A percentile compares a stretch with the other conserved stretches of the same genome.
Conservation (phyloP, 495 filamentous ascomycete genomes). For the Annulohypoxylon bovei region DNA sequence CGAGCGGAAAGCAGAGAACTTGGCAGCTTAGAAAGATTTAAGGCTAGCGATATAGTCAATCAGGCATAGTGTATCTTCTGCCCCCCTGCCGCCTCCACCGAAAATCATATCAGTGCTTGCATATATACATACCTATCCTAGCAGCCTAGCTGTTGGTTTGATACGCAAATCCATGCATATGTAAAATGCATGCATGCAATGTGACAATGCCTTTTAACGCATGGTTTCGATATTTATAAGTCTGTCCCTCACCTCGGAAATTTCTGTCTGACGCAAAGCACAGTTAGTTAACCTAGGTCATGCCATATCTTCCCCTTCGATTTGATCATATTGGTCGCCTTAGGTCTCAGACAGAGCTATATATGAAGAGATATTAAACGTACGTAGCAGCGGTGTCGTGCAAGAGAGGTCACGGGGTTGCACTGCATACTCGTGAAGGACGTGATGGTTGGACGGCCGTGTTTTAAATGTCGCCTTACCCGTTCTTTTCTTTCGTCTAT, state of each 20-base stretch:
- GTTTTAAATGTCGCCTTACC: conserved; percentile 25
- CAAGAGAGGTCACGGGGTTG: conserved; percentile 19
- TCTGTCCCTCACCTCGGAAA: conserved; percentile 14
- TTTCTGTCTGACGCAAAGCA: neutral
- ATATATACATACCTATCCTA: neutral
- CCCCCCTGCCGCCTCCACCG: neutral
- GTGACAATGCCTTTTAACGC: conserved; percentile 14
- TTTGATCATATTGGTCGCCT: neutral
- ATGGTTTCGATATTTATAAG: conserved; percentile 16
- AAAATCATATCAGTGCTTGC: conserved; percentile 9
- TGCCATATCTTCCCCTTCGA: neutral
- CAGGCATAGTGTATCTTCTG: neutral
- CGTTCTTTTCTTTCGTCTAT: neutral
- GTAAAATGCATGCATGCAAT: conserved; percentile 15
- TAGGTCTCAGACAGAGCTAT: conserved; percentile 7
- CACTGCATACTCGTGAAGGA: conserved; percentile 21
- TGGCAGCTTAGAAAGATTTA: neutral
- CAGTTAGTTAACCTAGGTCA: neutral
- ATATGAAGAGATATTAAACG: conserved; percentile 7
- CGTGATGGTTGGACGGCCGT: neutral
- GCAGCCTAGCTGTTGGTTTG: conserved; percentile 2
- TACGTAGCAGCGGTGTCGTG: neutral
- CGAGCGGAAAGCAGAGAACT: neutral
- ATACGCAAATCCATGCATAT: conserved; percentile 9
- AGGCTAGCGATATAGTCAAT: neutral